Percentiles rank a stretch among this genome's conserved stretches.
phyloP scores from a whole-genome alignment of 1,284 basidiomycete genomes.

The Heterobasidion occidentale region DNA sequence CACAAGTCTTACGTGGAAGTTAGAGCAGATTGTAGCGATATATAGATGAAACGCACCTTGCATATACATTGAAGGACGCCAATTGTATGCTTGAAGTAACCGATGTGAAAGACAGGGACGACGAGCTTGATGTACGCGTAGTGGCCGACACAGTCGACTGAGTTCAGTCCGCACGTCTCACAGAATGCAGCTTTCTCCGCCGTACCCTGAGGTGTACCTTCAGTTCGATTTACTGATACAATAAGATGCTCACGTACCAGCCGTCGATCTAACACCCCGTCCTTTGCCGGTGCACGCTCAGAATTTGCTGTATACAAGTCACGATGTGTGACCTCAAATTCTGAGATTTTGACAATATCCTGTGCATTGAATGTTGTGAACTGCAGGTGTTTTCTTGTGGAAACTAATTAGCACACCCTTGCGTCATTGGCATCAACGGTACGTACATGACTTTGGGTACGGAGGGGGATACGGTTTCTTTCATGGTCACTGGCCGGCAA shows the following conservation, averaged over 20 bases:
- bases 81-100: constrained; percentile 95
- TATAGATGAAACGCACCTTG: constrained; percentile 57
- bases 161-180: constrained; percentile 88
- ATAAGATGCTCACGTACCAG: constrained; percentile 46
- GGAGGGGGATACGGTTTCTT: no score
- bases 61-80: constrained; percentile 93
- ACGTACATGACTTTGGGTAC: constrained; percentile 83
- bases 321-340: constrained; percentile 89
- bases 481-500: no score
- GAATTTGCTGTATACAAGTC: constrained; percentile 82
- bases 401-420: constrained; percentile 1
- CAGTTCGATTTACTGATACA: neutral
- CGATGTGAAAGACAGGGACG: constrained; percentile 96
- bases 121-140: constrained; percentile 96
- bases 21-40: neutral
- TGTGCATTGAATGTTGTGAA: constrained; percentile 89
- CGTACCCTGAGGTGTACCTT: constrained; percentile 62
- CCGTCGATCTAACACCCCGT: constrained; percentile 85
- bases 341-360: constrained; percentile 88
- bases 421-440: neutral
- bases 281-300: constrained; percentile 67
- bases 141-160: constrained; percentile 95
- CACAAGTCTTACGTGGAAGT: constrained; percentile 73
- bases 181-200: constrained; percentile 91
- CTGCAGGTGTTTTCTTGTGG: constrained; percentile 83